phyloP scores from a whole-genome alignment of 257 asterid genomes.

The Solanum lycopersicoides region DNA sequence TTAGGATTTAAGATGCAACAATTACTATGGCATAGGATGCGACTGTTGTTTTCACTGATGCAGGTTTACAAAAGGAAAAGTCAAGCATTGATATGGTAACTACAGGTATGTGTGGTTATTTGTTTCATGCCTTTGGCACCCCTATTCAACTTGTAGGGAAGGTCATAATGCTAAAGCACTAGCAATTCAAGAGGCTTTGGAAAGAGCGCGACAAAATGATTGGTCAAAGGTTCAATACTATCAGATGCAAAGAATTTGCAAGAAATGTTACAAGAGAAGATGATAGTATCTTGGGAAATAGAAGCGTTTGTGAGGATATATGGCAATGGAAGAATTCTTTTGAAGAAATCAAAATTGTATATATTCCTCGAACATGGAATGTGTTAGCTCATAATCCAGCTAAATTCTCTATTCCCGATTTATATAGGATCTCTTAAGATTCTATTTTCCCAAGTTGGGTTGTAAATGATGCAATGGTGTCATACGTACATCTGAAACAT shows the following conservation, averaged over 20 bases:
- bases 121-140: not conserved
- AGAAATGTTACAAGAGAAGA: not conserved
- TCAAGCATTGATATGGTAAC: not conserved
- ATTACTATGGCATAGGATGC: not conserved
- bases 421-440: not conserved
- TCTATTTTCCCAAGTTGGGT: not conserved
- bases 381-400: not conserved
- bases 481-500: not conserved
- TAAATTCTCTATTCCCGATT: not conserved
- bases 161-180: not conserved
- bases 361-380: not conserved
- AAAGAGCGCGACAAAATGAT: not conserved
- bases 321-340: not conserved
- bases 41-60: not conserved
- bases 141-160: not conserved
- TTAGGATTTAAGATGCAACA: not conserved
- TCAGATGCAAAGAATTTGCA: not conserved
- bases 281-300: not conserved
- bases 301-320: not conserved
- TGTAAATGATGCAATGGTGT: not conserved
- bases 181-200: not conserved
- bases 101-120: not conserved
- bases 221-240: not conserved
- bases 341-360: not conserved
- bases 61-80: not conserved